phyloP scores from a whole-genome alignment of 495 filamentous ascomycete species.

The Baudoinia panamericana region DNA sequence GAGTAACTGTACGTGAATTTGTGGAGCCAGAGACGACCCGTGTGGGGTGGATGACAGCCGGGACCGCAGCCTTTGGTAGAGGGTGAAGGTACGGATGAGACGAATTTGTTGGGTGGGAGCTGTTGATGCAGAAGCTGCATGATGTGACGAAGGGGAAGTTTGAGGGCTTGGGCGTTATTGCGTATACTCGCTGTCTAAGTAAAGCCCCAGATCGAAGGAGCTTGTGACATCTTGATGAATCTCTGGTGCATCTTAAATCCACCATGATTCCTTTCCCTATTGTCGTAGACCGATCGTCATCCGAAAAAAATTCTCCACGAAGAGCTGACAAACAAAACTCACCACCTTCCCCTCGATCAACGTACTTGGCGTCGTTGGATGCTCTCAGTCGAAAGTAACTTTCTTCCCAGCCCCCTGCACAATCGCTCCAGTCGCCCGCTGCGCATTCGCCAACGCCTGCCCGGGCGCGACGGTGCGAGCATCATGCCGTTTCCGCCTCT shows the following conservation, averaged over 20 bases:
- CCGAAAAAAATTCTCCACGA: neutral
- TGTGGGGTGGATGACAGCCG: too few species aligned
- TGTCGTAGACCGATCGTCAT: neutral
- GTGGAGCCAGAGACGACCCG: too few species aligned
- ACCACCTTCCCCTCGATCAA: too few species aligned
- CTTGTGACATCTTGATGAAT: neutral
- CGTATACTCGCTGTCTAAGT: neutral
- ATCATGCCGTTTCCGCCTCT: constrained; percentile 22
- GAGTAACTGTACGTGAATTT: too few species aligned
- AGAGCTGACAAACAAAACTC: too few species aligned
- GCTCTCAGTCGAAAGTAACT: constrained; percentile 52
- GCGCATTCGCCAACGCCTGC: constrained; percentile 33
- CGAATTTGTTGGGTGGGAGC: too few species aligned
- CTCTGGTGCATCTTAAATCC: neutral
- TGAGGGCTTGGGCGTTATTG: neutral
- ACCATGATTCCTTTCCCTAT: neutral
- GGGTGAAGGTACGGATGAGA: too few species aligned
- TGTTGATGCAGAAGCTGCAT: too few species aligned
- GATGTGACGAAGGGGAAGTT: neutral
- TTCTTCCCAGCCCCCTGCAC: constrained; percentile 73
- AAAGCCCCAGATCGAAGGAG: neutral
- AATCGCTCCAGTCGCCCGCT: constrained; percentile 58
- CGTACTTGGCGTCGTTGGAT: too few species aligned
- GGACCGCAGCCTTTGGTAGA: too few species aligned
- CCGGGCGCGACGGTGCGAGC: constrained; percentile 28